These are phyloP conservation scores for Pestalotiopsis sp. DNA, from an alignment of 2,329 filamentous ascomycete genomes.

Conservation along the genomic window DNA sequence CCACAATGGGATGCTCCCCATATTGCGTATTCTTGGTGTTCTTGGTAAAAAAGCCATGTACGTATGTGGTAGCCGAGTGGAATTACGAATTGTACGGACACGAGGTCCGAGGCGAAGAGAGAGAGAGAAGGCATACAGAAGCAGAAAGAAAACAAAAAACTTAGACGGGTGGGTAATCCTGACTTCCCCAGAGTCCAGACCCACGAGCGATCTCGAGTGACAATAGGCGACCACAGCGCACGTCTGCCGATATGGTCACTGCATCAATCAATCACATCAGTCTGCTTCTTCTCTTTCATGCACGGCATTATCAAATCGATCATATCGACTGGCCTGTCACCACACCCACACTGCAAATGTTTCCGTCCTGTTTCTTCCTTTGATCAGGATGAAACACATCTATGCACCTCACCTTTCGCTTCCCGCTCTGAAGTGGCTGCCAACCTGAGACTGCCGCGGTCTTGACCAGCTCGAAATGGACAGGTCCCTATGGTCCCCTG, in stretches of 20 bases:
- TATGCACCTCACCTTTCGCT: neutral
- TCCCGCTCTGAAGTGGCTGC: neutral
- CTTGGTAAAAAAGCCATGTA: neutral
- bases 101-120: neutral
- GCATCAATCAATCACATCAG: too few species aligned
- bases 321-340: neutral
- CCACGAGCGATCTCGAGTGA: neutral
- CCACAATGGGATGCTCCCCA: neutral
- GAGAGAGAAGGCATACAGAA: neutral
- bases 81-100: neutral
- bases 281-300: too few species aligned
- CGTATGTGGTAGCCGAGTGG: neutral
- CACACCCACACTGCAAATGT: neutral
- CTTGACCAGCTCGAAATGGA: neutral
- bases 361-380: neutral
- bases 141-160: neutral
- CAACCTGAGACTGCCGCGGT: slow-evolving; percentile 5
- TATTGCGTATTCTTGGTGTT: neutral
- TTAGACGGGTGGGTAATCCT: neutral
- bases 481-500: neutral
- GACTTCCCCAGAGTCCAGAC: slow-evolving; percentile 1
- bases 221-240: neutral
- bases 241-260: too few species aligned
- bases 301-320: neutral
- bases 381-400: slow-evolving; percentile 5